Percentiles rank a stretch among this genome's conserved stretches.
These are phyloP conservation scores for Trametes sanguinea DNA, from an alignment of 768 basidiomycete genomes.

Conservation along the genomic window DNA sequence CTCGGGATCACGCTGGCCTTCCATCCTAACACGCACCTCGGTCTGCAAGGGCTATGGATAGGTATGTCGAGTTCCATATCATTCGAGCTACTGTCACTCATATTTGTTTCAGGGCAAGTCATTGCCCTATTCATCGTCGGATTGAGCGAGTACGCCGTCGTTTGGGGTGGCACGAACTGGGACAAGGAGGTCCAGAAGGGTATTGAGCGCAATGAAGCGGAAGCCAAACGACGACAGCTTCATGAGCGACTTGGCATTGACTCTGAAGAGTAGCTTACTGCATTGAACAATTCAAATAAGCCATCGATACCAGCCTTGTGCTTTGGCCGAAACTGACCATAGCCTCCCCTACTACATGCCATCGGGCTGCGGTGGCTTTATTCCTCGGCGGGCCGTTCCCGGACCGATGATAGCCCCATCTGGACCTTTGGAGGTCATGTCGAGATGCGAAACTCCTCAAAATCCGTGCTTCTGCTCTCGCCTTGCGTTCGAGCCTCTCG, in stretches of 20 bases:
- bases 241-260: conserved; percentile 2
- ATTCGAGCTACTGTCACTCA: background rate
- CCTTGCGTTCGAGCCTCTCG: conserved; percentile 1
- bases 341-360: too few species aligned
- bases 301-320: too few species aligned
- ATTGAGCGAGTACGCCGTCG: conserved; percentile 62
- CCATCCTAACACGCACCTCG: conserved; percentile 36
- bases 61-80: conserved; percentile 29
- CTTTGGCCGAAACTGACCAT: too few species aligned
- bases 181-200: conserved; percentile 46
- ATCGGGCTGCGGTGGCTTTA: too few species aligned
- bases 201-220: conserved; percentile 34
- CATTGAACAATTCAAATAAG: background rate
- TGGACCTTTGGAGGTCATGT: too few species aligned
- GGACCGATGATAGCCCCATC: background rate
- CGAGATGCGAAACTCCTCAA: too few species aligned
- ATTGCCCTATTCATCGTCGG: conserved; percentile 74
- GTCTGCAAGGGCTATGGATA: conserved; percentile 55
- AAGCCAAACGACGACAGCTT: conserved; percentile 28
- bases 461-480: conserved; percentile 3
- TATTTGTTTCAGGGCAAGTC: conserved; percentile 56
- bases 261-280: background rate
- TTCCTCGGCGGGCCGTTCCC: background rate
- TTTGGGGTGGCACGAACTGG: conserved; percentile 56
- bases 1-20: conserved; percentile 56